A percentile compares a stretch with the other conserved stretches of the same genome.
These are phyloP conservation scores for Rosa chinensis DNA, from an alignment of 306 rosid species.

Conservation along the genomic window DNA sequence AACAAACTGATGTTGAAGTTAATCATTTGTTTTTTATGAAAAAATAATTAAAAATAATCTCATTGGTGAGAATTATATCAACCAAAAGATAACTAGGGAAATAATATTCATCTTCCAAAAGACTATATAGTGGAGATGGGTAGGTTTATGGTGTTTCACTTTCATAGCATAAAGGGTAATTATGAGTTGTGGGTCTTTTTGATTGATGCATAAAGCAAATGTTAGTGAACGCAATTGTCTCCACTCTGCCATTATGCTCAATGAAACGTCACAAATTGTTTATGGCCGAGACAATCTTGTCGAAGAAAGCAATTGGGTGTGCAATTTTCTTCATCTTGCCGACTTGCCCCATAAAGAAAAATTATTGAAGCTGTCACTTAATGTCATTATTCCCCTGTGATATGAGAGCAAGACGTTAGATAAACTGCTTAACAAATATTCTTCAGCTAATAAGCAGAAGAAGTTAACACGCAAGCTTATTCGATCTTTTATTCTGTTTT, in stretches of 20 bases:
- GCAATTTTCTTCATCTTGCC: background rate
- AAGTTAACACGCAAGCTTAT: too few relatives aligned
- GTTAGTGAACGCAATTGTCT: background rate
- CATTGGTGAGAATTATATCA: background rate
- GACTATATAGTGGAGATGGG: background rate
- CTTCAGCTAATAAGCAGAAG: too few relatives aligned
- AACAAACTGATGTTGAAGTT: too few relatives aligned
- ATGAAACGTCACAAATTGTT: background rate
- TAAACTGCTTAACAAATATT: background rate
- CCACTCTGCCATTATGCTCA: background rate
- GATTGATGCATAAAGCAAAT: background rate
- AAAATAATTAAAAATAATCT: too few relatives aligned
- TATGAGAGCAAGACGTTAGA: too few relatives aligned
- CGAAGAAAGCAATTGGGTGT: background rate
- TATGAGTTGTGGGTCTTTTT: constrained; percentile 1
- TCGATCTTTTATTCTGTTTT: too few relatives aligned
- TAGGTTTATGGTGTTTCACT: constrained; percentile 7
- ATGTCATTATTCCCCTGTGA: too few relatives aligned
- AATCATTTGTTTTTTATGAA: too few relatives aligned
- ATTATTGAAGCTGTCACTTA: too few relatives aligned
- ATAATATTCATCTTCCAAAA: background rate
- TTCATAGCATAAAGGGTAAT: background rate
- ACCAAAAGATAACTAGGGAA: background rate
- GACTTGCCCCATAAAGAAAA: background rate
- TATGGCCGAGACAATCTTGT: background rate